A percentile compares a stretch with the other conserved stretches of the same genome.
Evolutionary conservation across 2,329 filamentous ascomycete species (phyloP).

Genomic region (Lizonia empirigonia): DNA sequence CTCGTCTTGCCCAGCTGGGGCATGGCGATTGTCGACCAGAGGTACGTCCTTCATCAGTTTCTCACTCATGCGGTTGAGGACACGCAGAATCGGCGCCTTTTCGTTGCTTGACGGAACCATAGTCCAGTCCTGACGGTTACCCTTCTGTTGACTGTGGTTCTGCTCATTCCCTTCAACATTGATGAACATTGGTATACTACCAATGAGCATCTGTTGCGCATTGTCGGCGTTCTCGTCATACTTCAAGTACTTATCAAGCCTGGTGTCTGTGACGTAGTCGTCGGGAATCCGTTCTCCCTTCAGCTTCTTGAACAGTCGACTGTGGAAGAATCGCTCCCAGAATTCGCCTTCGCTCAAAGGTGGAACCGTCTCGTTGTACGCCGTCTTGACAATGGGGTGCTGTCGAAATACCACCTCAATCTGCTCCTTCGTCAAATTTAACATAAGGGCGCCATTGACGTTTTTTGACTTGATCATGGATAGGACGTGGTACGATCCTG

Average conservation of each 20-base stretch:
- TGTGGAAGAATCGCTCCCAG: slow-evolving; percentile 94
- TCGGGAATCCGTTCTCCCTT: slow-evolving; percentile 86
- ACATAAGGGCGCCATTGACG: slow-evolving; percentile 69
- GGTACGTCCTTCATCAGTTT: slow-evolving; percentile 91
- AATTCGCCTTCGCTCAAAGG: slow-evolving; percentile 81
- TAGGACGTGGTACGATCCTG: slow-evolving; percentile 91
- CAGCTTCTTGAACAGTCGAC: slow-evolving; percentile 85
- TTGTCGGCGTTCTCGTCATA: slow-evolving; percentile 65
- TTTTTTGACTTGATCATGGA: slow-evolving; percentile 84
- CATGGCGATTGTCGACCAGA: slow-evolving; percentile 72
- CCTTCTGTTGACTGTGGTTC: slow-evolving; percentile 84
- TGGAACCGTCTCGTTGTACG: slow-evolving; percentile 87
- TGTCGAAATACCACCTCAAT: slow-evolving; percentile 92
- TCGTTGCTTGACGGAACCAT: slow-evolving; percentile 78
- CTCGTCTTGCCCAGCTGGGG: slow-evolving; percentile 71
- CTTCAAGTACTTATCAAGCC: slow-evolving; percentile 86
- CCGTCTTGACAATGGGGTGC: slow-evolving; percentile 85
- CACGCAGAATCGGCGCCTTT: slow-evolving; percentile 86
- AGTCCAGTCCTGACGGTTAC: slow-evolving; percentile 86
- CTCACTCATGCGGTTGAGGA: slow-evolving; percentile 87
- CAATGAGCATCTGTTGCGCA: slow-evolving; percentile 54
- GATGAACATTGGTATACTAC: slow-evolving; percentile 84
- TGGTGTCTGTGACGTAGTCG: slow-evolving; percentile 73
- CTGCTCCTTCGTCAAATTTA: slow-evolving; percentile 89
- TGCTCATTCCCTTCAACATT: slow-evolving; percentile 94